phyloP scores from a whole-genome alignment of 345 rosid species.

The Acer saccharum region DNA sequence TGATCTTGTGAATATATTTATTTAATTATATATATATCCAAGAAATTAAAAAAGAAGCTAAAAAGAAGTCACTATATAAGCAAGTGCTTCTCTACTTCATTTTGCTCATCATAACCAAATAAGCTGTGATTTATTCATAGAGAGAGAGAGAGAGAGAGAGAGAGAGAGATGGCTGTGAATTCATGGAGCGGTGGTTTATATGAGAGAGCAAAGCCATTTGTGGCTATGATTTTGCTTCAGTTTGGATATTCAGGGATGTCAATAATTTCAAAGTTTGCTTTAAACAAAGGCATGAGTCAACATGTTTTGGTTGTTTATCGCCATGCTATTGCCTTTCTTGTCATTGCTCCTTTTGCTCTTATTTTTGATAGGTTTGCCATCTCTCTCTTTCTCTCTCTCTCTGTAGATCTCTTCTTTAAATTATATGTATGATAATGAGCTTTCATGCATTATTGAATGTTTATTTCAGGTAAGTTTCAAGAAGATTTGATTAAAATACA shows the following conservation, averaged over 20 bases:
- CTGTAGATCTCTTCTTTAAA: too few species aligned
- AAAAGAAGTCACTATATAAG: conserved; percentile 19
- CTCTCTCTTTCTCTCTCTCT: not conserved
- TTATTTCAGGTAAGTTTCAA: too few species aligned
- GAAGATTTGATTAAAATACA: too few species aligned
- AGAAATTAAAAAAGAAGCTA: not conserved
- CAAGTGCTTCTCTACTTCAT: not conserved
- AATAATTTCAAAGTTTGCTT: conserved; percentile 52
- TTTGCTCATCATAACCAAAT: not conserved
- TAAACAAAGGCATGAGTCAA: conserved; percentile 63
- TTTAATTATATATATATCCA: not conserved
- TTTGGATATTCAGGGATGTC: conserved; percentile 61
- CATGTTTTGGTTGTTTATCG: conserved; percentile 72
- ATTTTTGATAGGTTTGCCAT: conserved; percentile 53
- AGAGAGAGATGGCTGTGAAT: not conserved
- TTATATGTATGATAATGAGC: too few species aligned
- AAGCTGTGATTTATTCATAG: not conserved
- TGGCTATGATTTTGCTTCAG: conserved; percentile 58
- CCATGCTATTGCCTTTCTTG: conserved; percentile 57
- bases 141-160: not conserved
- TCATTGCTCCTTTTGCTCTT: conserved; percentile 76
- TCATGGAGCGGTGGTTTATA: conserved; percentile 3
- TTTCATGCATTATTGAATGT: too few species aligned
- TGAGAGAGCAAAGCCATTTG: conserved; percentile 44
- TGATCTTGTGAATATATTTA: not conserved